Base-by-base conservation (phyloP, 169 alveolate genomes). In the Plasmodium malariae region DNA sequence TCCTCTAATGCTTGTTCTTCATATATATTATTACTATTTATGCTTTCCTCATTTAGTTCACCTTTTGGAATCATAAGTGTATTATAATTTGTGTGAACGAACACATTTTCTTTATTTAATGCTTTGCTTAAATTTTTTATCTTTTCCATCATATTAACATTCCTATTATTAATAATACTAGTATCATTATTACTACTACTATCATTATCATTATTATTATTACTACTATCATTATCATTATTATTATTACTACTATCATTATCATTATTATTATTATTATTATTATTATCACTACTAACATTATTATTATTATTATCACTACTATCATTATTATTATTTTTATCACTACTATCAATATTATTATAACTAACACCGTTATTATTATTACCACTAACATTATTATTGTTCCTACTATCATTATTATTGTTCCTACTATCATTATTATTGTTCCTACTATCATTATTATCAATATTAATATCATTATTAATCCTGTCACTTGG, bases 1-100 rank as follows among this genome's bases (percentile, higher is more conserved):
- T 72, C 57, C 26, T 51, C 69, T 9, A 51, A 12, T 72, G 69
- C 14, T 72, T 45, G 26, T 51, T 26, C 69, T 19, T 72, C 54
- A 60, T 26, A 57, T 21, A n/a, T 30, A 73, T 19, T 30, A 26
- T 57, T 55, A 28, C 24, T 19, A 71, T 71, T 21, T 26, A 45
- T 59, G 48, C 36, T 43, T 14, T 34, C 57, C 48, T 54, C 70
- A 17, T 12, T 21, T 62, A 73, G 17, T 32, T 40, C 70, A 11
- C 49, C 36, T 7, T 55, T 73, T 34, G 34, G 12, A 21, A 14
- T 14, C 9, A 32, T 73, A n/a, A 48, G 24, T n/a, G 26, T 73
- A 45, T 73, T 36, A 73, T 19, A 55, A 32, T n/a, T 14, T 24
- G 54, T 24, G 7, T 17, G 9, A 12, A 73, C 12, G 30, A 40